Conservation (phyloP, 164 flowering plant genomes). For the Magnolia officinalis region DNA sequence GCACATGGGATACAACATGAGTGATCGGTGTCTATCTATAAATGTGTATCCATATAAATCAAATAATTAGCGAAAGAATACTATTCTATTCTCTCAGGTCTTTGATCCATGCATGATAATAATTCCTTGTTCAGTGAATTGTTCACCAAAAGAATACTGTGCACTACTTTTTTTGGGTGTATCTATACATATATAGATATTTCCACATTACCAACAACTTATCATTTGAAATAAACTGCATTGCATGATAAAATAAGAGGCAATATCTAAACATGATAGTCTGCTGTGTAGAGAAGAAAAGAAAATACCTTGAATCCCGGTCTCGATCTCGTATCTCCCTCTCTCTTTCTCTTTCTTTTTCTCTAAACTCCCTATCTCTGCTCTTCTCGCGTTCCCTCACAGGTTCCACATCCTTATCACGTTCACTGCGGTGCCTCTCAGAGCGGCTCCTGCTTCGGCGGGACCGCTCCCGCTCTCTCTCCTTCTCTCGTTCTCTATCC, state of each 20-base stretch:
- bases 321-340: conserved; percentile 46
- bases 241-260: not conserved
- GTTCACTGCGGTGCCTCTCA: conserved; percentile 8
- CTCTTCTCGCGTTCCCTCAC: conserved; percentile 39
- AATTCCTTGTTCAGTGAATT: not conserved
- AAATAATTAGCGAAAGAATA: too few relatives aligned
- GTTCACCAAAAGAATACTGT: not conserved
- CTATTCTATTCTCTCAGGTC: too few relatives aligned
- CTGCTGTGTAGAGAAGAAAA: not conserved
- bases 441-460: conserved; percentile 61
- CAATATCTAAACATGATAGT: not conserved
- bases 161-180: too few relatives aligned
- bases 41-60: too few relatives aligned
- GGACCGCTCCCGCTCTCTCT: conserved; percentile 23
- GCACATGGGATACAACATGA: too few relatives aligned
- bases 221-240: not conserved
- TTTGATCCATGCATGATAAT: too few relatives aligned
- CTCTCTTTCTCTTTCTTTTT: conserved; percentile 46
- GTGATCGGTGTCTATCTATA: too few relatives aligned
- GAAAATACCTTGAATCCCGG: conserved; percentile 62
- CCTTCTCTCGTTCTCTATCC: conserved; percentile 35
- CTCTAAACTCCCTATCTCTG: conserved; percentile 33
- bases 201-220: not conserved
- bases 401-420: conserved; percentile 31
- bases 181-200: not conserved